Conservation (phyloP, 768 basidiomycete genomes). For the Mrakia frigida region DNA sequence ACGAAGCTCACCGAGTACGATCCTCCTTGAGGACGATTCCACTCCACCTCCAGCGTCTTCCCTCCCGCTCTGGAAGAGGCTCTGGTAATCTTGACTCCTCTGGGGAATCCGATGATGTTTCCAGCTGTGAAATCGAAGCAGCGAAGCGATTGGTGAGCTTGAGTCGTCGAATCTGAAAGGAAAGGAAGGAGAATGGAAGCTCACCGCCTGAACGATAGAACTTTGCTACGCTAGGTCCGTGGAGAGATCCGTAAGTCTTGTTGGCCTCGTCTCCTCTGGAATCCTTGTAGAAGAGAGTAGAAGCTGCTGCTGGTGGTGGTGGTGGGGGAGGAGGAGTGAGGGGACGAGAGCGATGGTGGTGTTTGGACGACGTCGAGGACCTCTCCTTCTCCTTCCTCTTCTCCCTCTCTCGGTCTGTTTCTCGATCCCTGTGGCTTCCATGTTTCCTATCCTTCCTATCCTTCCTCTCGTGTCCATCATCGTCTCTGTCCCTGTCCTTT, state of each 20-base stretch:
- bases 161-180: not conserved
- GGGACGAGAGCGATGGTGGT: not conserved
- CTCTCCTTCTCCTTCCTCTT: constrained; percentile 2
- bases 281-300: constrained; percentile 13
- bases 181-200: not conserved
- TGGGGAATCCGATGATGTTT: constrained; percentile 24
- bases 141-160: not conserved
- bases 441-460: not conserved
- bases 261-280: constrained; percentile 20
- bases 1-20: not conserved
- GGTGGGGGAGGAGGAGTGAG: not conserved
- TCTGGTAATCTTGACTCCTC: constrained; percentile 22
- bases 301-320: not conserved
- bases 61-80: not conserved
- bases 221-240: constrained; percentile 14
- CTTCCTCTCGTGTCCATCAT: not conserved
- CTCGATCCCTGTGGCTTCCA: not conserved
- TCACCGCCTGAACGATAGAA: constrained; percentile 24
- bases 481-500: not conserved
- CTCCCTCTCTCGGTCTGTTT: not conserved
- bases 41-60: constrained; percentile 7
- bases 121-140: not conserved
- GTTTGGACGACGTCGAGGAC: not conserved
- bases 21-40: constrained; percentile 1
- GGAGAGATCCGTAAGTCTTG: constrained; percentile 19